Conservation (phyloP, 2,329 filamentous ascomycete species). For the Tolypocladium tropicale region DNA sequence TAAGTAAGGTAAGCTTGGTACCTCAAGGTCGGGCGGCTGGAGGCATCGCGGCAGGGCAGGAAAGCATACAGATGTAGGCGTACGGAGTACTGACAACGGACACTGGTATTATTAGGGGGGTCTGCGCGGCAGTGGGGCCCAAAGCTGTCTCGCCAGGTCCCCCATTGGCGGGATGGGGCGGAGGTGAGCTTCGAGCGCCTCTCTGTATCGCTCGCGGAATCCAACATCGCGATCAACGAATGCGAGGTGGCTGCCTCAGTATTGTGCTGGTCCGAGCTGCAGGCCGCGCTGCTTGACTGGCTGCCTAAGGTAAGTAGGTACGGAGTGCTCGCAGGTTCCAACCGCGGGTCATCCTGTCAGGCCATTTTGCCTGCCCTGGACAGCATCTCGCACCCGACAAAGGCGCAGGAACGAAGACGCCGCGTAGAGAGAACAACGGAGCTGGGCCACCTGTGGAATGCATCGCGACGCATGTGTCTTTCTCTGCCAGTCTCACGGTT, state of each 20-base stretch:
- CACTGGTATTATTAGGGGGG: too few relatives aligned
- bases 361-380: neutral
- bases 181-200: neutral
- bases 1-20: too few relatives aligned
- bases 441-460: neutral
- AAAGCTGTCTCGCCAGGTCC: neutral
- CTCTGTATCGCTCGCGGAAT: too few relatives aligned
- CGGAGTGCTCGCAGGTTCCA: too few relatives aligned
- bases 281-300: too few relatives aligned
- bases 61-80: too few relatives aligned
- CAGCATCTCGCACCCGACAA: neutral
- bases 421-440: neutral
- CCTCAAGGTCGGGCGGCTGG: too few relatives aligned
- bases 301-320: too few relatives aligned
- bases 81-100: too few relatives aligned
- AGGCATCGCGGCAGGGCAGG: too few relatives aligned
- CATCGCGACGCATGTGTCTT: neutral
- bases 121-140: neutral
- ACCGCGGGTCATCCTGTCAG: too few relatives aligned
- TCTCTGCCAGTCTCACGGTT: neutral
- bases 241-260: neutral
- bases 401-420: neutral
- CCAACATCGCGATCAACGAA: neutral
- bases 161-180: neutral
- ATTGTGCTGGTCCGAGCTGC: too few relatives aligned